Evolutionary conservation across 495 filamentous ascomycete genomes (phyloP).

Genomic region (Penicillium angulare): DNA sequence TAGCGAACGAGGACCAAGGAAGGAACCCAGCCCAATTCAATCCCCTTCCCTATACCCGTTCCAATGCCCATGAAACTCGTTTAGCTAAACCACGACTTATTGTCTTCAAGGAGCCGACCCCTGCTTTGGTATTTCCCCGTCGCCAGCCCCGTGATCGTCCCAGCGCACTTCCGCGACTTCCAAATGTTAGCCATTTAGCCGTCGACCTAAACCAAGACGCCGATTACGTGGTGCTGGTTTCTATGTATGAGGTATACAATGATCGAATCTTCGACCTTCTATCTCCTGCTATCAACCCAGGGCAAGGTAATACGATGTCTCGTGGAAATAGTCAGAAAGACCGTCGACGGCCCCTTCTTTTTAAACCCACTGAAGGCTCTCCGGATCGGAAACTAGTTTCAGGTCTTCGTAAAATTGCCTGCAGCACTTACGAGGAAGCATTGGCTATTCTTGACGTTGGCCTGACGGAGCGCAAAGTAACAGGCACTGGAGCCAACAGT

Average conservation of each 20-base stretch:
- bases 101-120: constrained; percentile 49
- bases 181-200: constrained; percentile 68
- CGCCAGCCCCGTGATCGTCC: constrained; percentile 60
- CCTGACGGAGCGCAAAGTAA: constrained; percentile 80
- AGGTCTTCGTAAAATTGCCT: constrained; percentile 86
- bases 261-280: constrained; percentile 95
- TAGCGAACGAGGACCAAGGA: constrained; percentile 15
- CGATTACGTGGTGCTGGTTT: constrained; percentile 86
- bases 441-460: constrained; percentile 89
- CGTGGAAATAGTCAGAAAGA: constrained; percentile 58
- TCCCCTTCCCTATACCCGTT: constrained; percentile 21
- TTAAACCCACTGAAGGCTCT: constrained; percentile 82
- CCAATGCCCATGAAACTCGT: constrained; percentile 15
- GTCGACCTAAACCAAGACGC: constrained; percentile 66
- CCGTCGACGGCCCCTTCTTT: constrained; percentile 71
- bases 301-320: constrained; percentile 39
- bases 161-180: constrained; percentile 64
- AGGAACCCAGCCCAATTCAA: constrained; percentile 9
- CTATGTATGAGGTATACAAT: constrained; percentile 99
- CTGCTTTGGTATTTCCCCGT: constrained; percentile 51
- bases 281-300: constrained; percentile 48
- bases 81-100: constrained; percentile 38
- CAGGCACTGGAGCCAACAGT: constrained; percentile 86
- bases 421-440: constrained; percentile 80
- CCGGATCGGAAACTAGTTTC: constrained; percentile 89